Conservation (phyloP, 805 yeast species). For the Maudiozyma pseudohumilis region DNA sequence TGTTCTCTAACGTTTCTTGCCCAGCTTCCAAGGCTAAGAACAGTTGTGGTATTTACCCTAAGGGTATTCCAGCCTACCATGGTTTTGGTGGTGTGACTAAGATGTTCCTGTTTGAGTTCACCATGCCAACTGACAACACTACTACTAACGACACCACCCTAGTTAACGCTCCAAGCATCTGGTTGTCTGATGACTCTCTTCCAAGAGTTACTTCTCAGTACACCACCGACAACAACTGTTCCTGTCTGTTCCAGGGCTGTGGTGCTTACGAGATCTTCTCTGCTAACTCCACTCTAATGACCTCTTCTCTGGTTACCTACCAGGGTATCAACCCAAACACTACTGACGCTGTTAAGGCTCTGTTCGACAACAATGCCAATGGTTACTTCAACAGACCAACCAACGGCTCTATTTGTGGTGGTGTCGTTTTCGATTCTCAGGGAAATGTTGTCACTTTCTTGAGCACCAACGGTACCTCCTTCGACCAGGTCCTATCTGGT, state of each 20-base stretch:
- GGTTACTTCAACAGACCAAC: slow-evolving; percentile 50
- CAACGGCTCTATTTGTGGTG: slow-evolving; percentile 48
- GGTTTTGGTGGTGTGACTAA: slow-evolving; percentile 56
- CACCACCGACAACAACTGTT: slow-evolving; percentile 43
- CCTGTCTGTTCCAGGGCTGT: slow-evolving; percentile 66
- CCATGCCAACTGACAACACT: slow-evolving; percentile 46
- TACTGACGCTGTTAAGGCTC: too few relatives aligned
- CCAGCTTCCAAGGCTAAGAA: slow-evolving; percentile 38
- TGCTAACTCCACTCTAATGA: slow-evolving; percentile 40
- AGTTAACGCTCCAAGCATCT: slow-evolving; percentile 56
- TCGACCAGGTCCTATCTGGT: slow-evolving; percentile 37
- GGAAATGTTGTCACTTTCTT: slow-evolving; percentile 53
- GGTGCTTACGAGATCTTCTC: slow-evolving; percentile 70
- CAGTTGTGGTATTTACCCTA: slow-evolving; percentile 66
- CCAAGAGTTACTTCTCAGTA: slow-evolving; percentile 59
- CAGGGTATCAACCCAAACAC: slow-evolving; percentile 28
- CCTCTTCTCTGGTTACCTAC: slow-evolving; percentile 58
- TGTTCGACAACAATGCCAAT: slow-evolving; percentile 7
- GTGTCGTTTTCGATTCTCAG: slow-evolving; percentile 53
- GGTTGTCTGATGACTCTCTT: slow-evolving; percentile 59
- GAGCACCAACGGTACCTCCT: slow-evolving; percentile 40
- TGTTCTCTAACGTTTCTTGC: slow-evolving; percentile 47
- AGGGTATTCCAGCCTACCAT: slow-evolving; percentile 59
- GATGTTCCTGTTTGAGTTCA: slow-evolving; percentile 60
- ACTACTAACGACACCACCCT: slow-evolving; percentile 21